Evolutionary conservation across 2,329 filamentous ascomycete genomes (phyloP), one percentile per base, ranked within the genome.

Genomic region (Huntiella savannae): DNA sequence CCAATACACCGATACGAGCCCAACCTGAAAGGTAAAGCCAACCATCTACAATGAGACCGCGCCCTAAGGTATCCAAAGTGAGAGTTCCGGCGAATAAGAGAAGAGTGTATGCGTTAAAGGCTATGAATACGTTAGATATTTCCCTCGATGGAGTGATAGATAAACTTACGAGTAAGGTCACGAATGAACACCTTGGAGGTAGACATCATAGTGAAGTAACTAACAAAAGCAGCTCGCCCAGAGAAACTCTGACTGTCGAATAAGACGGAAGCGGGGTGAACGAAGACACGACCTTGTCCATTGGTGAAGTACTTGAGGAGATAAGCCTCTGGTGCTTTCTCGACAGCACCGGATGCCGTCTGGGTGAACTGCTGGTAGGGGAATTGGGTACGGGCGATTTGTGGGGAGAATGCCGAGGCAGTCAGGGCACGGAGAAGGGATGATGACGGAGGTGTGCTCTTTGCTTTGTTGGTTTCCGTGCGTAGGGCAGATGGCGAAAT

Each of bases 281-380:
- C 78, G 60, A 98, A 98, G 10, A 96, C 84, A 5, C 91, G 73
- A 0, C 81, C 82, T 53, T 81, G 83, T 54, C 86, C 82, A 56
- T 83, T 79, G 53, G 82, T 84, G 62, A 85, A 96, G 64, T 87
- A 98, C 59, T 86, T 91, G 62, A 98, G 95, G 3, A 81, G 83
- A 45, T 78, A 73, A 4, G 88, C 88, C 61, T 96, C 88, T 0
- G 88, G 88, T 57, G 98, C 91, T 5, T 95, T 69, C 59, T 91
- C 88, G 1, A 96, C 83, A 0, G 91, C 84, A 5, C 91, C 91
- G 1, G 84, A 83, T 52, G 92, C 75, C 2, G 83, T 85, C 33
- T 79, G 77, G 10, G 83, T 82, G 60, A 92, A 98, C 61, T 95
- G 96, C 66, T 93, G 93, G 63, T 94, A 85, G 0, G 91, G 91